phyloP scores from a whole-genome alignment of 2,329 filamentous ascomycete species.

The Apiospora aurea region DNA sequence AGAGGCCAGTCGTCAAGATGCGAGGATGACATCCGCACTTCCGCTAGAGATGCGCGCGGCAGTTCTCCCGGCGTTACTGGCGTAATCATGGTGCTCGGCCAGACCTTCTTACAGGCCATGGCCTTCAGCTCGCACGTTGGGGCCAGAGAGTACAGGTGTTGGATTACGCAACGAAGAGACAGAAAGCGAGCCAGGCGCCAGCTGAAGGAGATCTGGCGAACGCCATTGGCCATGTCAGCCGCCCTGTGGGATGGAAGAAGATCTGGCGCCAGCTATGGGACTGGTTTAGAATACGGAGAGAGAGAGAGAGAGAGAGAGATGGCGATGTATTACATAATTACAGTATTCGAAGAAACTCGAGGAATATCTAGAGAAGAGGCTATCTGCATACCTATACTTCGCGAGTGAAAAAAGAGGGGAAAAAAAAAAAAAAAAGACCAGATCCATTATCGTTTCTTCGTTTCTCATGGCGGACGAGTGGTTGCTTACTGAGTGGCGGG shows the following conservation, averaged over 20 bases:
- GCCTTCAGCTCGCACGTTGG: too few species aligned
- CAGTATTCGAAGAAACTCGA: background rate
- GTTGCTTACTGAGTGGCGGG: background rate
- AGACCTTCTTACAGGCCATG: background rate
- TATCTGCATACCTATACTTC: too few species aligned
- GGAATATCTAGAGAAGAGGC: background rate
- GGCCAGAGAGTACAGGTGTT: background rate
- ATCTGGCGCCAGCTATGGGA: background rate
- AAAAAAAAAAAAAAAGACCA: too few species aligned
- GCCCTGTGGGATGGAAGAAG: background rate
- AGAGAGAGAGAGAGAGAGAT: too few species aligned
- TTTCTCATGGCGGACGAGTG: background rate
- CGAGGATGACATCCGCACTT: background rate
- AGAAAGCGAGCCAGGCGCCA: background rate
- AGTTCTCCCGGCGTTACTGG: background rate
- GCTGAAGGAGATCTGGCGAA: background rate
- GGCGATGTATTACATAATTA: too few species aligned
- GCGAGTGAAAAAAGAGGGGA: too few species aligned
- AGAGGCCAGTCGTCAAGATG: background rate
- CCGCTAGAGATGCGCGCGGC: background rate
- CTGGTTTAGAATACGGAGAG: background rate
- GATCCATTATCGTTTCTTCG: background rate
- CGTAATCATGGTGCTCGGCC: too few species aligned
- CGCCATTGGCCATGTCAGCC: background rate
- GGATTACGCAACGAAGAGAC: background rate